phyloP scores from a whole-genome alignment of 495 filamentous ascomycete genomes.

The Podospora anserina region DNA sequence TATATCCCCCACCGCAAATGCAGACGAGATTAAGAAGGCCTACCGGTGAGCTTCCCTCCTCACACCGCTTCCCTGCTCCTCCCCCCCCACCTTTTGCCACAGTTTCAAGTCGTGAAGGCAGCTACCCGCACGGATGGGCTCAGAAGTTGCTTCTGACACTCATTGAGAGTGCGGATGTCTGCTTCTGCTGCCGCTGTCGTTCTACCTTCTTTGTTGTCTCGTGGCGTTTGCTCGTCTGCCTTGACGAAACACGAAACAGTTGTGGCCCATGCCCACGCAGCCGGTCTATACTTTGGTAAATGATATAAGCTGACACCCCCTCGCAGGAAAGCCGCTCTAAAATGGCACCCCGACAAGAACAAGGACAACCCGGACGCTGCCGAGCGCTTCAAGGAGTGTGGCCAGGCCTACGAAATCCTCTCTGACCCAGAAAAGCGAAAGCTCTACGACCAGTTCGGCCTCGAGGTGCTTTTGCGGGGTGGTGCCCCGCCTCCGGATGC shows the following conservation, averaged over 20 bases:
- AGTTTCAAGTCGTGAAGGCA: not conserved
- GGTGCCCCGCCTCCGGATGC: slow-evolving; percentile 65
- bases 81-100: slow-evolving; percentile 1
- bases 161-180: not conserved
- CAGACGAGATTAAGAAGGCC: slow-evolving; percentile 96
- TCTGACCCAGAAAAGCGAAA: slow-evolving; percentile 97
- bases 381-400: slow-evolving; percentile 94
- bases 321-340: slow-evolving; percentile 79
- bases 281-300: not conserved
- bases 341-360: slow-evolving; percentile 97
- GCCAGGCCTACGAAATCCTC: slow-evolving; percentile 96
- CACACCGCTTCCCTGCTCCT: slow-evolving; percentile 9
- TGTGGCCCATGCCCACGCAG: not conserved
- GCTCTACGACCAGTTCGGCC: slow-evolving; percentile 89
- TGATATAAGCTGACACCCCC: slow-evolving; percentile 21
- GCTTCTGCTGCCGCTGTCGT: not conserved
- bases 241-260: not conserved
- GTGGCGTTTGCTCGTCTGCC: not conserved
- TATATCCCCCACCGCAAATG: slow-evolving; percentile 72
- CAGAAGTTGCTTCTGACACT: slow-evolving; percentile 1
- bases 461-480: slow-evolving; percentile 87
- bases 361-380: slow-evolving; percentile 77
- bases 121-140: slow-evolving; percentile 1
- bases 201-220: not conserved
- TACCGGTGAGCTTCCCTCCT: slow-evolving; percentile 62